Evolutionary conservation across 2,329 filamentous ascomycete species (phyloP).

Genomic region (Rhexocercosporidium sp.): DNA sequence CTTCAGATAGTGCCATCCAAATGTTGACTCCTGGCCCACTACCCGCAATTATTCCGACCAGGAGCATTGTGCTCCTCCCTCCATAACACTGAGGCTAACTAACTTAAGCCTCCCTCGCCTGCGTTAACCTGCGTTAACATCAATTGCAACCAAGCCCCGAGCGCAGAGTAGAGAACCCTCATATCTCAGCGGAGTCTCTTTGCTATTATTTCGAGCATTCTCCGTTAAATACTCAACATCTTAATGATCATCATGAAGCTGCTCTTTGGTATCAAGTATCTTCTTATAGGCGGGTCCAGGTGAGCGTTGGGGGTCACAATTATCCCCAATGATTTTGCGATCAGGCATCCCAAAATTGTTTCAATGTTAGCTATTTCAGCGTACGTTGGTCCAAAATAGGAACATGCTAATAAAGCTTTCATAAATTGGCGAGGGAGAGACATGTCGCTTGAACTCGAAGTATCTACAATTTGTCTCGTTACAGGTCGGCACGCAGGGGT

Average conservation of each 20-base stretch:
- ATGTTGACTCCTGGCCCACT: constrained; percentile 5
- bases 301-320: no score
- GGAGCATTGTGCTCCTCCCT: neutral
- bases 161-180: neutral
- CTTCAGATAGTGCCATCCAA: neutral
- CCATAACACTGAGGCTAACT: neutral
- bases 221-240: neutral
- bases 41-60: neutral
- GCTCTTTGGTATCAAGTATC: neutral
- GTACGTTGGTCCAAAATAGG: no score
- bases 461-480: no score
- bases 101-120: neutral
- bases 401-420: no score
- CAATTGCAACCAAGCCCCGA: neutral
- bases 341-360: no score
- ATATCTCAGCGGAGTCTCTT: neutral
- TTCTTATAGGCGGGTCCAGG: neutral
- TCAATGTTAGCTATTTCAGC: no score
- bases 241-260: neutral
- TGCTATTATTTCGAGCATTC: neutral
- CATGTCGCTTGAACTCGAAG: no score
- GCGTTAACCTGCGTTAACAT: neutral
- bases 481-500: no score
- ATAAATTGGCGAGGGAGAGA: no score
- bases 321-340: no score